Base-by-base conservation (phyloP, 1,284 basidiomycete genomes). In the Leccinum cinnamomeum region DNA sequence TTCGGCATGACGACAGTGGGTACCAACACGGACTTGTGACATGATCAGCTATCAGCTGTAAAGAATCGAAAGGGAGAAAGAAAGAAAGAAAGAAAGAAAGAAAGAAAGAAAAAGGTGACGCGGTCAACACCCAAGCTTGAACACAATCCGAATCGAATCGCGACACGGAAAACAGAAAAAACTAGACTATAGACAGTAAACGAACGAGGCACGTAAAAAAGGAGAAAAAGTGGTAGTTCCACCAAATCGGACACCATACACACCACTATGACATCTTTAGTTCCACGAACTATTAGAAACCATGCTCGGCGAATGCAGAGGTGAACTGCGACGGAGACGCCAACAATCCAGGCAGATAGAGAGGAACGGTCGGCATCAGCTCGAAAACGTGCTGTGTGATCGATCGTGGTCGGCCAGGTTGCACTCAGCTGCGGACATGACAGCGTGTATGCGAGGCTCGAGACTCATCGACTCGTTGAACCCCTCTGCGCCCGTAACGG, bases 341-440 rank as follows among this genome's bases (percentile, higher is more conserved):
- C 55, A 91, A 72, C 14, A 86, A 83, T 11, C 80, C 84, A 16
- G 86, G 85, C 2, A 85, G 79, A 69, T 82, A 87, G 12, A 92
- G 77, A 6, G 88, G 90, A 53, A 91, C 85, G 0, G 91, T 92
- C 0, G 91, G 91, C 35, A 90, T 84, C 37, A 92, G 79, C 74
- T 92, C 90, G 67, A 91, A 91, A n/a, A 92, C 87, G 66, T 91
- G 88, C 67, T 92, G 91, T 5, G 83, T 81, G 25, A 85, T 77
- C 10, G 84, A 81, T 57, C 81, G 80, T 61, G 65, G 76, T 68
- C 65, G 78, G 51, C 68, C 80, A 67, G 68, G 67, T 23, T 66
- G 66, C 14, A 76, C 50, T 88, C 87, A 2, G 80, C 73, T 2
- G 82, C 79, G 57, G 85, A 89, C 87, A 90, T 89, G 23, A 91